These are phyloP conservation scores for Pilasporangium apinafurcum DNA, from an alignment of 352 stramenopile genomes.

Conservation along the genomic window DNA sequence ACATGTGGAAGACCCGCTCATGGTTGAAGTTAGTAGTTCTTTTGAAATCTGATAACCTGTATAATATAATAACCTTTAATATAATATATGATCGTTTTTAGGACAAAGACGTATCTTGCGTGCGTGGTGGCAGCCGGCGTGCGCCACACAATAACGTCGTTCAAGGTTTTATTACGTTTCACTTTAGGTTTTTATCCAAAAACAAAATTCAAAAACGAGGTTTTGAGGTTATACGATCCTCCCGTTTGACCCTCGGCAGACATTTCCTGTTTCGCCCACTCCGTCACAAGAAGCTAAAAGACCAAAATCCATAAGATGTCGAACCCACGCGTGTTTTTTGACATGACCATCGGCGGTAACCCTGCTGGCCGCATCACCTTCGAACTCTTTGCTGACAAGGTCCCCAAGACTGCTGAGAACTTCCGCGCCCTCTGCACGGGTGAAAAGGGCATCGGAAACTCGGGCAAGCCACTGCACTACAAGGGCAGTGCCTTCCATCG, in stretches of 20 bases:
- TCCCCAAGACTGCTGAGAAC: slow-evolving; percentile 60
- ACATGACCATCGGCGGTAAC: slow-evolving; percentile 94
- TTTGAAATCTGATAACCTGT: slow-evolving; percentile 2
- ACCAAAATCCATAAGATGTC: slow-evolving; percentile 40
- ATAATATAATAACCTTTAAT: neutral
- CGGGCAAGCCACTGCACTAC: slow-evolving; percentile 77
- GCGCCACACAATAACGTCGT: slow-evolving; percentile 1
- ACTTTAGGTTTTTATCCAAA: slow-evolving; percentile 1
- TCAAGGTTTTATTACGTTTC: slow-evolving; percentile 5
- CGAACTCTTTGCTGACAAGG: slow-evolving; percentile 84
- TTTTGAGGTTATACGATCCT: slow-evolving; percentile 7
- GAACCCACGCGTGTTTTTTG: slow-evolving; percentile 96
- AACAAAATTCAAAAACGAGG: neutral
- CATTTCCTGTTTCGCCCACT: slow-evolving; percentile 24
- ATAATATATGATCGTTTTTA: slow-evolving; percentile 1
- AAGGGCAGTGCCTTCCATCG: slow-evolving; percentile 90
- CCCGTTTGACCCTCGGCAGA: neutral
- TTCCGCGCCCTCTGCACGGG: slow-evolving; percentile 52
- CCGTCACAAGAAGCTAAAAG: slow-evolving; percentile 32
- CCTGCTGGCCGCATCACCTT: slow-evolving; percentile 88
- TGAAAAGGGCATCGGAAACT: slow-evolving; percentile 53
- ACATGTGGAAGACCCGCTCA: slow-evolving; percentile 15
- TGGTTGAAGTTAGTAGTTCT: slow-evolving; percentile 19
- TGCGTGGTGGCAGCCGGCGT: too few relatives aligned
- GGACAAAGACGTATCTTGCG: slow-evolving; percentile 1